Evolutionary conservation across 176 grass and related monocot genomes (phyloP).

Genomic region (Areca catechu): DNA sequence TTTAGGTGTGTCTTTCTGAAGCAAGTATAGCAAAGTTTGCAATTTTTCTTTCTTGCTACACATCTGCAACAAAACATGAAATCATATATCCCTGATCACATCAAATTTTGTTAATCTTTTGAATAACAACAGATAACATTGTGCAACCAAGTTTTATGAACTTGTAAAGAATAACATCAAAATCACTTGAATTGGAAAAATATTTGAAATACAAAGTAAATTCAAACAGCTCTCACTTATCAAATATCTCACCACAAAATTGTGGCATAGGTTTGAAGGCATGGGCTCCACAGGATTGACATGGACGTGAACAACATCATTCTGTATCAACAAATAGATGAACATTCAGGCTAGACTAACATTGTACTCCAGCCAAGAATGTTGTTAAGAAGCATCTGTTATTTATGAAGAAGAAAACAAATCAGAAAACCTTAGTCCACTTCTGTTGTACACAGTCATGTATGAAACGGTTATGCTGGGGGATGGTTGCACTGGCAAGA

Average conservation of each 20-base stretch:
- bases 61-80: conserved; percentile 32
- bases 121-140: no score
- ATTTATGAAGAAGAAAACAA: no score
- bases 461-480: conserved; percentile 90
- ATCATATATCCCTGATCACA: no score
- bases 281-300: conserved; percentile 62
- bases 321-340: conserved; percentile 24
- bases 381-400: no score
- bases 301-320: conserved; percentile 88
- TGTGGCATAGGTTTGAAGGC: conserved; percentile 56
- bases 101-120: no score
- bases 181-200: no score
- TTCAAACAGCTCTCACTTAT: background rate
- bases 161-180: no score
- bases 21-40: conserved; percentile 56
- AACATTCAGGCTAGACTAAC: background rate
- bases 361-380: no score
- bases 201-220: no score
- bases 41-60: conserved; percentile 71
- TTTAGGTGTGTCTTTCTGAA: conserved; percentile 67
- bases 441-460: conserved; percentile 78
- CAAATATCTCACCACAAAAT: conserved; percentile 41
- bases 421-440: conserved; percentile 69
- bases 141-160: no score
- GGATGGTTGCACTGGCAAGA: conserved; percentile 88